Conservation (phyloP, 352 stramenopile species). For the Phytophthora boehmeriae region DNA sequence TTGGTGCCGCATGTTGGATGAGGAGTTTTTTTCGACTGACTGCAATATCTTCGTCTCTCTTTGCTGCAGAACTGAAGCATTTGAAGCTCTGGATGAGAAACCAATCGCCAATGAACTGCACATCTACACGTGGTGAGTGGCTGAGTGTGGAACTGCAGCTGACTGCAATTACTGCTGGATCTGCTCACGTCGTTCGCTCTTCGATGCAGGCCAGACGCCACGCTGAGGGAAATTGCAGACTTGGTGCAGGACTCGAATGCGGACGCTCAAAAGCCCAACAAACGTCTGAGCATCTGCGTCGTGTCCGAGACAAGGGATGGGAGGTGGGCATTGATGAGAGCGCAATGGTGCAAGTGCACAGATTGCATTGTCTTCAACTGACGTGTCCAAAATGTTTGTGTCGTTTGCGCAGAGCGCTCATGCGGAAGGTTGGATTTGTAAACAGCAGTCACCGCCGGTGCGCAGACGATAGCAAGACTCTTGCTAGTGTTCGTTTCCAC, state of each 20-base stretch:
- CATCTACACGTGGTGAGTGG: slow-evolving; percentile 73
- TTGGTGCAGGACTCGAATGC: slow-evolving; percentile 71
- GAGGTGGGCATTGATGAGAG: slow-evolving; percentile 50
- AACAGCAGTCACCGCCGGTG: slow-evolving; percentile 53
- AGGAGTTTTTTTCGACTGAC: too few species aligned
- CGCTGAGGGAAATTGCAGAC: slow-evolving; percentile 70
- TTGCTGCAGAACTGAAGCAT: slow-evolving; percentile 57
- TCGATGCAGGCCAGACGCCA: slow-evolving; percentile 61
- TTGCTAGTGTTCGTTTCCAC: slow-evolving; percentile 65
- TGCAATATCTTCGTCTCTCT: too few species aligned
- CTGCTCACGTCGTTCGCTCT: neutral
- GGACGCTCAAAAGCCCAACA: slow-evolving; percentile 55
- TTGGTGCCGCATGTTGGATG: slow-evolving; percentile 4
- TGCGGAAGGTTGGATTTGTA: slow-evolving; percentile 71
- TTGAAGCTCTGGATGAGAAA: slow-evolving; percentile 55
- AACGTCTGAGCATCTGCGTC: slow-evolving; percentile 65
- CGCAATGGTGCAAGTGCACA: neutral
- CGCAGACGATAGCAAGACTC: slow-evolving; percentile 68
- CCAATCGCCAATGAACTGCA: slow-evolving; percentile 68
- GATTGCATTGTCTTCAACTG: slow-evolving; percentile 3
- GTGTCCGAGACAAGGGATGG: slow-evolving; percentile 59
- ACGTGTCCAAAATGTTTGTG: slow-evolving; percentile 5
- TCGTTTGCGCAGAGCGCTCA: slow-evolving; percentile 42
- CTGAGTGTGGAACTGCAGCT: neutral
- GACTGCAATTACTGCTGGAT: neutral